These are phyloP conservation scores for Eucalyptus pauciflora DNA, from an alignment of 345 rosid species.

Conservation along the genomic window DNA sequence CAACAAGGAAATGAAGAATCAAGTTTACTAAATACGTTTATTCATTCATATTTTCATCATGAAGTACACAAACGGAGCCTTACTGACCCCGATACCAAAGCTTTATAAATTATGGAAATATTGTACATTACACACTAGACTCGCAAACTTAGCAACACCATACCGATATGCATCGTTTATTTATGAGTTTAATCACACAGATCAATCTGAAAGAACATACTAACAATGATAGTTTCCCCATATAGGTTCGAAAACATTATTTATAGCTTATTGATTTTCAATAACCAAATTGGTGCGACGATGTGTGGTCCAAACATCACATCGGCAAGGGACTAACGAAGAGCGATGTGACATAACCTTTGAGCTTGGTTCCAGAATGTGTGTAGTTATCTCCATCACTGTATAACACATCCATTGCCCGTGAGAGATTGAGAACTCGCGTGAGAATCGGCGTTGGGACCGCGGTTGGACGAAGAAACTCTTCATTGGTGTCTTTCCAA, in stretches of 20 bases:
- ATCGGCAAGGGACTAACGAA: neutral
- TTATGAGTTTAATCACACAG: neutral
- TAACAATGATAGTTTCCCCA: neutral
- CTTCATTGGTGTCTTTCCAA: conserved; percentile 24
- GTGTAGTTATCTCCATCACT: conserved; percentile 12
- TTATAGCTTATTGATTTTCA: neutral
- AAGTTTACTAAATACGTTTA: neutral
- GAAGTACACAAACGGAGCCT: neutral
- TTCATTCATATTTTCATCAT: neutral
- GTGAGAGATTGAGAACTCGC: conserved; percentile 4
- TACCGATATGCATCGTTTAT: neutral
- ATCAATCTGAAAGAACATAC: neutral
- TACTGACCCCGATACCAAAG: neutral
- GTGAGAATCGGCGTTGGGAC: conserved; percentile 2
- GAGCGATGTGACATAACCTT: neutral
- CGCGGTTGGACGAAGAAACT: neutral
- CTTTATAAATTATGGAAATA: neutral
- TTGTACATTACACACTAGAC: neutral
- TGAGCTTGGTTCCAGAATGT: neutral
- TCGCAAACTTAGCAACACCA: neutral
- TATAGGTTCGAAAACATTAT: neutral
- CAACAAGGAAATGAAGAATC: neutral
- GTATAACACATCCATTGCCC: conserved; percentile 5
- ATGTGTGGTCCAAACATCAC: neutral
- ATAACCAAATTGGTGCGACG: neutral